Percentiles rank a stretch among this genome's conserved stretches.
Conservation (phyloP, 1,139 yeast genomes). For the Scheffersomyces stambukii region DNA sequence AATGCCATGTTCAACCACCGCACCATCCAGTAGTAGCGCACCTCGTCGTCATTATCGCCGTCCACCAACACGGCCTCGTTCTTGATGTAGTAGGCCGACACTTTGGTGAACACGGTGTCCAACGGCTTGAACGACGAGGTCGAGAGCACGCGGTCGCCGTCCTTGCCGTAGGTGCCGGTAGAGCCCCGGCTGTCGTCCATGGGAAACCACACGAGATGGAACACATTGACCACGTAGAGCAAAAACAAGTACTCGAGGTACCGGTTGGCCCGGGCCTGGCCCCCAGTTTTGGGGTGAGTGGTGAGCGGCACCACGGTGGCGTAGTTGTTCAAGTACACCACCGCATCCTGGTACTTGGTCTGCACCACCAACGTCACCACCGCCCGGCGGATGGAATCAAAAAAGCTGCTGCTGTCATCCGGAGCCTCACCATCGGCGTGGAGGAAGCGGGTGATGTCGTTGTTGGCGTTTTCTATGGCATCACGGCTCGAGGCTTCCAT, state of each 20-base stretch:
- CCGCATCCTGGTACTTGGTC: slow-evolving; percentile 19
- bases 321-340: slow-evolving; percentile 16
- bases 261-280: slow-evolving; percentile 17
- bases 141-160: slow-evolving; percentile 6
- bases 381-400: slow-evolving; percentile 8
- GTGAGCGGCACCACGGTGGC: slow-evolving; percentile 19
- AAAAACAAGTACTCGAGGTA: slow-evolving; percentile 25
- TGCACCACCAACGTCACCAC: slow-evolving; percentile 12
- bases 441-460: not conserved
- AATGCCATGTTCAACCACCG: slow-evolving; percentile 19
- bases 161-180: slow-evolving; percentile 4
- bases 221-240: slow-evolving; percentile 19
- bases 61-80: slow-evolving; percentile 14
- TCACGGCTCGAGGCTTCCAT: slow-evolving; percentile 3
- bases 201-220: slow-evolving; percentile 19
- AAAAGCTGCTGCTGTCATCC: slow-evolving; percentile 4
- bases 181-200: slow-evolving; percentile 7
- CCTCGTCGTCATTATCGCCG: slow-evolving; percentile 12
- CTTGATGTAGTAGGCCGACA: slow-evolving; percentile 18
- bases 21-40: slow-evolving; percentile 19
- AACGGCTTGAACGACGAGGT: slow-evolving; percentile 13
- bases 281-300: slow-evolving; percentile 19
- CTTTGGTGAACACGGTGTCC: slow-evolving; percentile 18
- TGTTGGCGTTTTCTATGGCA: too few relatives aligned
- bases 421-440: not conserved